phyloP scores from a whole-genome alignment of 2,329 filamentous ascomycete genomes.

The Exutisphaerella laricina region DNA sequence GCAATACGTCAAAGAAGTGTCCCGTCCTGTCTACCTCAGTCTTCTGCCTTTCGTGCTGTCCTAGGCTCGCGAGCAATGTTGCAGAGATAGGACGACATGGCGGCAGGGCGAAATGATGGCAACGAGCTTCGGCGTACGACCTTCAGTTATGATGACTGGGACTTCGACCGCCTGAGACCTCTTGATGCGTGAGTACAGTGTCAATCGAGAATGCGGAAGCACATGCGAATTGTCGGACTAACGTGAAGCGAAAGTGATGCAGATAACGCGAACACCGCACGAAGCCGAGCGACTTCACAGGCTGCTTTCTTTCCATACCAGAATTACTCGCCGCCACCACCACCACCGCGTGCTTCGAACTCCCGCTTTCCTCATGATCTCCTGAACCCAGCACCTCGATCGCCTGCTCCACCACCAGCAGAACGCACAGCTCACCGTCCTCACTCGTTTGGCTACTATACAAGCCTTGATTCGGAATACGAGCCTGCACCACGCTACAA shows the following conservation, averaged over 20 bases:
- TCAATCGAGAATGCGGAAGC: too few species aligned
- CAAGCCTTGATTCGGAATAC: constrained; percentile 3
- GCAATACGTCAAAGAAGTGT: too few species aligned
- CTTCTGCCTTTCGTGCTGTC: too few species aligned
- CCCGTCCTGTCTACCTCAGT: too few species aligned
- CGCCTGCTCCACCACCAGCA: background rate
- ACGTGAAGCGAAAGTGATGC: constrained; percentile 1
- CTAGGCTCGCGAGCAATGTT: constrained; percentile 6
- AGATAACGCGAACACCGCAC: background rate
- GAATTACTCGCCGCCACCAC: background rate
- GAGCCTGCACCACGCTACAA: background rate
- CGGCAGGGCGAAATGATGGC: constrained; percentile 2
- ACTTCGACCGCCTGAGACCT: background rate
- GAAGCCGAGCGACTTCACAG: too few species aligned
- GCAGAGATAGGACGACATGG: constrained; percentile 11
- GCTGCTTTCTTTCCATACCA: too few species aligned
- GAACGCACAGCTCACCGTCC: background rate
- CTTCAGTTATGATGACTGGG: background rate
- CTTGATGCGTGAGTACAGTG: too few species aligned
- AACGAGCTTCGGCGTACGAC: background rate
- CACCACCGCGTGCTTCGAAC: background rate
- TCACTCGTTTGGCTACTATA: background rate
- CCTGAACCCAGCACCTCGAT: background rate
- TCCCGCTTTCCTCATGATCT: background rate
- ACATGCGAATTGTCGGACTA: too few species aligned